Evolutionary conservation across 495 filamentous ascomycete genomes (phyloP).

Genomic region (Chaetomium cochliodes): DNA sequence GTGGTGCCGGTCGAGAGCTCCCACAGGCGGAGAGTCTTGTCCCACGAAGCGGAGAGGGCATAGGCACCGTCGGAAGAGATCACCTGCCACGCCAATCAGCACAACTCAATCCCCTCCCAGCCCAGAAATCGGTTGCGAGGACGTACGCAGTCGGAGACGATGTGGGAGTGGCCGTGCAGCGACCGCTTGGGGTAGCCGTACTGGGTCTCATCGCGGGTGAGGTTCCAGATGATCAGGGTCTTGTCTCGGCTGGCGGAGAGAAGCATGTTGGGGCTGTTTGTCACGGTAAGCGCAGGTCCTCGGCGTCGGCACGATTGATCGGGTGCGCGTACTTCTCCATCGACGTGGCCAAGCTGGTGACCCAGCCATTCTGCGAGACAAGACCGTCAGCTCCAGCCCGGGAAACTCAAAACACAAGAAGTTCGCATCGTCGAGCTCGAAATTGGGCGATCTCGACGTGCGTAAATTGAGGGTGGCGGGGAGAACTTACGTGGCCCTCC

Average conservation of each 20-base stretch:
- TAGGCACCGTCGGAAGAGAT: conserved; percentile 99
- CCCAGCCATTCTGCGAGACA: conserved; percentile 59
- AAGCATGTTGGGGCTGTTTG: conserved; percentile 95
- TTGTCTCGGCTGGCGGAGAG: conserved; percentile 96
- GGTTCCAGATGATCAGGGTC: conserved; percentile 99
- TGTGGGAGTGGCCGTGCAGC: conserved; percentile 98
- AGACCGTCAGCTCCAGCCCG: conserved; percentile 18
- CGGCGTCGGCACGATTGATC: conserved; percentile 19
- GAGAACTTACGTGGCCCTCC: conserved; percentile 78
- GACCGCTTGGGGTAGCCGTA: conserved; percentile 99
- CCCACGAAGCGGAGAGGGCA: conserved; percentile 97
- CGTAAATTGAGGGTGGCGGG: conserved; percentile 15
- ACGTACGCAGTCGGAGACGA: conserved; percentile 99
- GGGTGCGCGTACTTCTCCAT: conserved; percentile 83
- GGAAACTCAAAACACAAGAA: not conserved
- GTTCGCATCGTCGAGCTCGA: not conserved
- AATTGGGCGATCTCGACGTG: not conserved
- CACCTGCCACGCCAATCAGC: conserved; percentile 61
- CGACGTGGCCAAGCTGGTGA: conserved; percentile 90
- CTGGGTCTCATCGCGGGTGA: conserved; percentile 94
- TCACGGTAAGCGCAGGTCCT: conserved; percentile 33
- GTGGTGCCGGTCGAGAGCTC: conserved; percentile 95
- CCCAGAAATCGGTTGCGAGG: conserved; percentile 3
- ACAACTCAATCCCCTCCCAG: conserved; percentile 24
- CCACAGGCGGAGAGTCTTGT: conserved; percentile 99